A percentile compares a stretch with the other conserved stretches of the same genome.
These are phyloP conservation scores for Penicillium arizonense DNA, from an alignment of 495 filamentous ascomycete genomes.

Conservation along the genomic window DNA sequence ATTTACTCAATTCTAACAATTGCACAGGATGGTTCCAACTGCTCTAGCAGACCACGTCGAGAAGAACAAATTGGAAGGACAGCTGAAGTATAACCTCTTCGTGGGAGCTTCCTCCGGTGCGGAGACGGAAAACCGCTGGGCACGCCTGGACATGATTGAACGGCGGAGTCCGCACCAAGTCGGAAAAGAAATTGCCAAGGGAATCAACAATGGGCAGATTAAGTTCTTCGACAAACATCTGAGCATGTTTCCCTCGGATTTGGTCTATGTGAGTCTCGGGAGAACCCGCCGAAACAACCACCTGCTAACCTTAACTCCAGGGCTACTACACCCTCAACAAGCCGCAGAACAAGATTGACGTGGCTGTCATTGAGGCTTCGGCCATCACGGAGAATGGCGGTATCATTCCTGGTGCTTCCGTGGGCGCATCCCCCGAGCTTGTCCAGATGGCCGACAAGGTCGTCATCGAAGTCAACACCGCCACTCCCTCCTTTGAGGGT, in stretches of 20 bases:
- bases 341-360: constrained; percentile 70
- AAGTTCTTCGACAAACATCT: constrained; percentile 93
- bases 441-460: constrained; percentile 90
- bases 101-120: constrained; percentile 87
- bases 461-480: constrained; percentile 91
- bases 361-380: constrained; percentile 81
- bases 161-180: constrained; percentile 84
- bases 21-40: constrained; percentile 71
- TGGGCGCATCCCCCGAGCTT: constrained; percentile 83
- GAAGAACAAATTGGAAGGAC: constrained; percentile 79
- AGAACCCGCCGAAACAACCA: constrained; percentile 9
- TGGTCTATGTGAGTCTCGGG: constrained; percentile 65
- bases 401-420: constrained; percentile 84
- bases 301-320: constrained; percentile 31
- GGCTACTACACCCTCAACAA: constrained; percentile 81
- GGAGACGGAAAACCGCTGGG: constrained; percentile 92
- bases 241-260: constrained; percentile 87
- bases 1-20: neutral
- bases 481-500: constrained; percentile 80
- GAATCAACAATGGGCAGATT: constrained; percentile 85
- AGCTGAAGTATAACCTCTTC: constrained; percentile 82
- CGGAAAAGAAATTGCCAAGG: constrained; percentile 86
- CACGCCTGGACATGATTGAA: constrained; percentile 82
- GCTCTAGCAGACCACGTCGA: constrained; percentile 88
- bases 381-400: constrained; percentile 92